These are phyloP conservation scores for Paspalum vaginatum DNA, from an alignment of 176 grass and related monocot species.

Conservation along the genomic window DNA sequence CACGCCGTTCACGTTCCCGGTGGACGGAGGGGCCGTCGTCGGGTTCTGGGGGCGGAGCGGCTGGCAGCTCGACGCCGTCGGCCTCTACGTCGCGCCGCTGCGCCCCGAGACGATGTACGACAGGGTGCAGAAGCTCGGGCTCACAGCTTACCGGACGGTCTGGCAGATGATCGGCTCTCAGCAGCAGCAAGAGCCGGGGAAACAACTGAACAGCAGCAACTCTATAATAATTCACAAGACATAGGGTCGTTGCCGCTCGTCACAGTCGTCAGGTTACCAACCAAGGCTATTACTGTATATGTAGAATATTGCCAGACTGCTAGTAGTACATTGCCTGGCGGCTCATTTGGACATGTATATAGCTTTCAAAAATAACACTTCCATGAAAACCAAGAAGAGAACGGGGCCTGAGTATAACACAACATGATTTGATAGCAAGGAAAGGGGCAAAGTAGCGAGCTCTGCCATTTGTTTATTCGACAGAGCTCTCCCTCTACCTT, in stretches of 20 bases:
- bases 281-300: background rate
- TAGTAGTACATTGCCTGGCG: too few species aligned
- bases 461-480: too few species aligned
- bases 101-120: slow-evolving; percentile 34
- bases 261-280: background rate
- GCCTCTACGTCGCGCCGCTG: slow-evolving; percentile 27
- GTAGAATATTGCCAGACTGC: too few species aligned
- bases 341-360: too few species aligned
- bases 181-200: background rate
- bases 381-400: too few species aligned
- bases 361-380: too few species aligned
- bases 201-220: background rate
- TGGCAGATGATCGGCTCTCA: slow-evolving; percentile 8
- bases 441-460: background rate
- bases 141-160: slow-evolving; percentile 35
- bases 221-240: background rate
- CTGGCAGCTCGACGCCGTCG: slow-evolving; percentile 49
- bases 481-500: too few species aligned
- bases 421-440: too few species aligned
- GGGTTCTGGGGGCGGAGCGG: slow-evolving; percentile 51
- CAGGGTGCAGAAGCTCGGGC: slow-evolving; percentile 28
- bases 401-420: too few species aligned
- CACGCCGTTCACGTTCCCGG: slow-evolving; percentile 47
- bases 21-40: slow-evolving; percentile 40
- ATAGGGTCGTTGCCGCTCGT: background rate